Percentiles rank a stretch among this genome's conserved stretches.
Conservation (phyloP, 768 basidiomycete genomes). For the Mycena epipterygia region DNA sequence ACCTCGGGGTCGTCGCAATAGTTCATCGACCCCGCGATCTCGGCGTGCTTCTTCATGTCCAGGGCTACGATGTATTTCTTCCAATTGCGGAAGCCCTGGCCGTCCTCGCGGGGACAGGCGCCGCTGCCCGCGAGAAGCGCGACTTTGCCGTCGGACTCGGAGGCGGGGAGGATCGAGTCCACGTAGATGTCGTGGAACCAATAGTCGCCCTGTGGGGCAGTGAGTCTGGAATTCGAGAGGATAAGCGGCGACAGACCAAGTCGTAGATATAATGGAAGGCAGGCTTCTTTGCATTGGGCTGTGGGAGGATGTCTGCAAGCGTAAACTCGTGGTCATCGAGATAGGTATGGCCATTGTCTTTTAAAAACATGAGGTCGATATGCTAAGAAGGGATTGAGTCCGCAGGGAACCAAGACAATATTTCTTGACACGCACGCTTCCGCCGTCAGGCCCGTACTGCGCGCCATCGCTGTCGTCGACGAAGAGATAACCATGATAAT, state of each 20-base stretch:
- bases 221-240: neutral
- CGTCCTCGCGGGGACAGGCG: conserved; percentile 30
- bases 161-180: conserved; percentile 9
- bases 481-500: conserved; percentile 25
- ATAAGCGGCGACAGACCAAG: neutral
- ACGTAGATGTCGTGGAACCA: conserved; percentile 33
- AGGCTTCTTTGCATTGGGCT: conserved; percentile 3
- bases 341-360: conserved; percentile 22
- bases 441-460: conserved; percentile 7
- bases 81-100: conserved; percentile 25
- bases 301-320: conserved; percentile 17
- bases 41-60: conserved; percentile 13
- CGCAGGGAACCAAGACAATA: neutral
- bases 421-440: neutral
- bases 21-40: conserved; percentile 18
- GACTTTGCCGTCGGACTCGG: conserved; percentile 23
- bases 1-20: conserved; percentile 24
- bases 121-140: conserved; percentile 25
- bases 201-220: conserved; percentile 10
- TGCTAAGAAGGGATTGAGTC: neutral
- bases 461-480: conserved; percentile 23
- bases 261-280: conserved; percentile 27
- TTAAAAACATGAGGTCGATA: conserved; percentile 23
- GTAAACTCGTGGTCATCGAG: conserved; percentile 25
- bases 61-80: conserved; percentile 11